Base-by-base conservation (phyloP, 176 grass and related monocot species). In the Aegilops sharonensis region DNA sequence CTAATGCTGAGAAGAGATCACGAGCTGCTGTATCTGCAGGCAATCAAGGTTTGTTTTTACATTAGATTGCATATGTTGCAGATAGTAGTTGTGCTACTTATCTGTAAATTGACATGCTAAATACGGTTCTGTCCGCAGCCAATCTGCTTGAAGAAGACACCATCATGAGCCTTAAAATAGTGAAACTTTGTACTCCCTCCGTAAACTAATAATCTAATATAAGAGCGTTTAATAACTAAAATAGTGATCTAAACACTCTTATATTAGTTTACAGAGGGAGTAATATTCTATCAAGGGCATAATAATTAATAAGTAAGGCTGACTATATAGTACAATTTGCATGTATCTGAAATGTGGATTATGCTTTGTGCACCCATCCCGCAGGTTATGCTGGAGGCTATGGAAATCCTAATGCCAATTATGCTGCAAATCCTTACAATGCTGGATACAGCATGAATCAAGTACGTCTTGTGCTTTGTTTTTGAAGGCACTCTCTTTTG, bases 1-100 rank as follows among this genome's bases (percentile, higher is more conserved):
- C 86, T 81, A 90, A 92, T 65, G 90, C 87, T 14, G 89, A 95
- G 68, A 95, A 89, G 68, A 89, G 89, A 74, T 88, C 94, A 83
- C 77, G 52, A 29, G 94, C 74, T 67, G 35, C 85, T 83, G 81
- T 87, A 9, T 73, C 87, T 77, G 74, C 64, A 31, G 91, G 81
- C 24, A 93, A 91, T 87, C 94, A 91, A 91, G 94, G 94, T 80
- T 27, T 84, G n/a, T 65, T 61, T 66, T 82, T 82, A 60, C 34
- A 14, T 12, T 56, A 30, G 20, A 42, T 68, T 88, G 60, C 5
- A 66, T 62, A 36, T 23, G 48, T 21, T 84, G 13, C 14, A 11
- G 34, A 63, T 20, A 47, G 27, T 72, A 25, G 56, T 62, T 62
- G 48, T 67, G n/a, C 30, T 54, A 66, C 78, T 83, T 68, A 60